Percentiles rank a stretch among this genome's conserved stretches.
Conservation (phyloP, 768 basidiomycete species). For the Cystobasidiopsis lactophilus region DNA sequence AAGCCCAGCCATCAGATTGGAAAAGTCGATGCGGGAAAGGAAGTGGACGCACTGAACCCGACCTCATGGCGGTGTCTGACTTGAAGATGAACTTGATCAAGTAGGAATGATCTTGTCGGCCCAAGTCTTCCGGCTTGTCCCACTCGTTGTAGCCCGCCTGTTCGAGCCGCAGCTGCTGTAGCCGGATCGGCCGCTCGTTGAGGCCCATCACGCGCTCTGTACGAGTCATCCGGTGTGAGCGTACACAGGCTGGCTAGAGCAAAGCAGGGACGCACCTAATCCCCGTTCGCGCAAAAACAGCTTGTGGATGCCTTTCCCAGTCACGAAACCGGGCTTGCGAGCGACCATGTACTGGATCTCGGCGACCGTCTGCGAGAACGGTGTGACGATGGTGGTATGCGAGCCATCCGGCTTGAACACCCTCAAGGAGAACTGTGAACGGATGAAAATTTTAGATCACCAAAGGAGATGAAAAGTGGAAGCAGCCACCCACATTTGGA, state of each 20-base stretch:
- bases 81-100: conserved; percentile 80
- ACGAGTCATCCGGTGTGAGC: neutral
- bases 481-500: neutral
- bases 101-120: conserved; percentile 56
- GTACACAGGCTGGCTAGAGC: conserved; percentile 34
- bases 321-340: conserved; percentile 8
- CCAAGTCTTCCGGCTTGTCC: conserved; percentile 57
- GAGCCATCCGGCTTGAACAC: conserved; percentile 9
- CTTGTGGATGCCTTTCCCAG: conserved; percentile 2
- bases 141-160: conserved; percentile 64
- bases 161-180: conserved; percentile 57
- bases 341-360: conserved; percentile 3
- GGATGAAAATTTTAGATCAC: neutral
- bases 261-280: conserved; percentile 24
- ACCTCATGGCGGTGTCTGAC: conserved; percentile 14
- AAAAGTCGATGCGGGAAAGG: conserved; percentile 25
- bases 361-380: conserved; percentile 5
- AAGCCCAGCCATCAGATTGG: conserved; percentile 35
- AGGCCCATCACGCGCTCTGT: conserved; percentile 62
- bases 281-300: conserved; percentile 22
- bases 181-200: conserved; percentile 61
- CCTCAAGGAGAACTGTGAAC: conserved; percentile 1
- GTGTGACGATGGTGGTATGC: conserved; percentile 7
- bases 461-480: neutral
- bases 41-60: neutral